phyloP scores from a whole-genome alignment of 495 filamentous ascomycete genomes.

The Cercophora samala region DNA sequence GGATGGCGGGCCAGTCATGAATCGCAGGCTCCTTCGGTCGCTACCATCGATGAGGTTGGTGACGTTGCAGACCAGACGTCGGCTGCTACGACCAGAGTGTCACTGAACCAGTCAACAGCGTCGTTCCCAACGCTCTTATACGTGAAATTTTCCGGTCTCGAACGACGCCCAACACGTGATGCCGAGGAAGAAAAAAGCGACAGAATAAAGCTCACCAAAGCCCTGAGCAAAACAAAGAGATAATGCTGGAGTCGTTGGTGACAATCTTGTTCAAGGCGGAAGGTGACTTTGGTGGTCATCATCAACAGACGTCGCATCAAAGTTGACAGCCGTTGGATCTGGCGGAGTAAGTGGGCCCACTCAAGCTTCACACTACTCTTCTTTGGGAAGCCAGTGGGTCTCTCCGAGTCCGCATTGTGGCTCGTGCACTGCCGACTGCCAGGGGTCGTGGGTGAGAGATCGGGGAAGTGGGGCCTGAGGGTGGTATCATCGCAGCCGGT shows the following conservation, averaged over 20 bases:
- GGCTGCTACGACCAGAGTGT: conserved; percentile 5
- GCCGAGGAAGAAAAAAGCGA: neutral
- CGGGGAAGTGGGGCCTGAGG: conserved; percentile 1
- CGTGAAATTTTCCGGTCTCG: neutral
- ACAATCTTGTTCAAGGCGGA: neutral
- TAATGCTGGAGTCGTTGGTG: neutral
- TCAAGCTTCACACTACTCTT: neutral
- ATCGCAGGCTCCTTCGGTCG: conserved; percentile 6
- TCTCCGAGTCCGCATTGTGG: neutral
- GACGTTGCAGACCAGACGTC: conserved; percentile 19
- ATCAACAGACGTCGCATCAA: neutral
- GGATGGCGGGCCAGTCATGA: conserved; percentile 13
- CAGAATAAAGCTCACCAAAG: neutral
- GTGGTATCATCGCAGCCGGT: conserved; percentile 5
- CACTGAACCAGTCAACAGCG: neutral
- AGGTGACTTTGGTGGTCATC: neutral
- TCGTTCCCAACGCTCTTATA: neutral
- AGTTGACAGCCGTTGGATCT: neutral
- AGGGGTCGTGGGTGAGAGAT: conserved; percentile 2
- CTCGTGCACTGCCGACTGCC: neutral
- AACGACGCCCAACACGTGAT: conserved; percentile 4
- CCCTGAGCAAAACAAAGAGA: neutral
- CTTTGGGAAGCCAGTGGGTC: neutral
- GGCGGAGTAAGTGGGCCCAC: neutral
- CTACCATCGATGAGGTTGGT: conserved; percentile 12